phyloP scores from a whole-genome alignment of 2,329 filamentous ascomycete genomes.

The Xylaria sp. region DNA sequence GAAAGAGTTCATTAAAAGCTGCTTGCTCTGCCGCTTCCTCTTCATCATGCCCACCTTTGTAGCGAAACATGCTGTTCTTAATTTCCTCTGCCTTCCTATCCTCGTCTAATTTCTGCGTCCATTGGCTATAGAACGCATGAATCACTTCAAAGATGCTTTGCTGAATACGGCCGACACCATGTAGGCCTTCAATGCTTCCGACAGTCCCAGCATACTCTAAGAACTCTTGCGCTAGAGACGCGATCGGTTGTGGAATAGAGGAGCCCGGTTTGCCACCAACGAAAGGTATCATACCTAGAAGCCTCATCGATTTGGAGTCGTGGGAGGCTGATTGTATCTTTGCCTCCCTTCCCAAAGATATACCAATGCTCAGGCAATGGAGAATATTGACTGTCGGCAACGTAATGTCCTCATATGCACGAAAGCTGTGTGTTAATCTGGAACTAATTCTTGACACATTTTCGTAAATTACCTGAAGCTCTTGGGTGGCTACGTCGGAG shows the following conservation, averaged over 20 bases:
- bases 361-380: slow-evolving; percentile 79
- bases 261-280: slow-evolving; percentile 59
- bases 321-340: slow-evolving; percentile 43
- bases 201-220: slow-evolving; percentile 60
- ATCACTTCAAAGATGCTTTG: slow-evolving; percentile 73
- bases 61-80: slow-evolving; percentile 83
- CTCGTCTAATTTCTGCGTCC: slow-evolving; percentile 79
- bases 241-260: slow-evolving; percentile 39
- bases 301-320: slow-evolving; percentile 44
- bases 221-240: slow-evolving; percentile 59
- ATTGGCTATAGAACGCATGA: slow-evolving; percentile 79
- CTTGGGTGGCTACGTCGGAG: slow-evolving; percentile 53
- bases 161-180: slow-evolving; percentile 58
- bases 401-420: slow-evolving; percentile 87
- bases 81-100: slow-evolving; percentile 81
- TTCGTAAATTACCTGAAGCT: slow-evolving; percentile 63
- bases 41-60: slow-evolving; percentile 80
- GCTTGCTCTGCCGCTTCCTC: slow-evolving; percentile 78
- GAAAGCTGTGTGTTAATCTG: slow-evolving; percentile 76
- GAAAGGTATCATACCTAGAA: slow-evolving; percentile 65
- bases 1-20: slow-evolving; percentile 85
- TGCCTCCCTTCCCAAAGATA: slow-evolving; percentile 69
- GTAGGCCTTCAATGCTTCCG: slow-evolving; percentile 60
- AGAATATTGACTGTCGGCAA: slow-evolving; percentile 82
- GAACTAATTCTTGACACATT: slow-evolving; percentile 75